Conservation (phyloP, 805 yeast species). For the Brettanomyces sp. region DNA sequence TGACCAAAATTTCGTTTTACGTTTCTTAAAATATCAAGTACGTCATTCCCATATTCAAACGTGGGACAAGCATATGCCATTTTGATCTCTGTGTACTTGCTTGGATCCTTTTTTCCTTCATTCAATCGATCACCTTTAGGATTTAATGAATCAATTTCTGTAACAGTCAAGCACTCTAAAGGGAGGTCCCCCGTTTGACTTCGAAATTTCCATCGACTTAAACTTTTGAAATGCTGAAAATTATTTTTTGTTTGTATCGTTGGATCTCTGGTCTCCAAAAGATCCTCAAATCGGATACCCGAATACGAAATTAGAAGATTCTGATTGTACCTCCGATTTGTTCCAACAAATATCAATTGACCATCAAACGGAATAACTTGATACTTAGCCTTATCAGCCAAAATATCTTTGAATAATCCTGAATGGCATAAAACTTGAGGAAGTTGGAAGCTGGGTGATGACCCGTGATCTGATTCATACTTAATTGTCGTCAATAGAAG, state of each 20-base stretch:
- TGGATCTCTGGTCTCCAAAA: neutral
- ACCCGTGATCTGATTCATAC: neutral
- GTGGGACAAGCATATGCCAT: neutral
- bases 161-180: neutral
- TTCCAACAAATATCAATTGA: neutral
- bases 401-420: conserved; percentile 1
- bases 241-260: neutral
- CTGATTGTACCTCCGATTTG: neutral
- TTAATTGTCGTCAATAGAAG: neutral
- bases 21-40: neutral
- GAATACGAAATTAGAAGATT: neutral
- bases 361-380: neutral
- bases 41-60: neutral
- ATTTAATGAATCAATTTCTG: neutral
- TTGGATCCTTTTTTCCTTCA: neutral
- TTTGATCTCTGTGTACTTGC: conserved; percentile 1
- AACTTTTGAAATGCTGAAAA: conserved; percentile 1
- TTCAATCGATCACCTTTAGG: no score
- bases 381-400: neutral
- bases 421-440: conserved; percentile 1
- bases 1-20: neutral
- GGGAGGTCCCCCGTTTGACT: neutral
- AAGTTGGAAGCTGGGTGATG: no score
- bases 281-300: conserved; percentile 2
- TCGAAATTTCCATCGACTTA: neutral